A percentile compares a stretch with the other conserved stretches of the same genome.
These are phyloP conservation scores for Phytophthora hybrid DNA, from an alignment of 352 stramenopile genomes.

Conservation along the genomic window DNA sequence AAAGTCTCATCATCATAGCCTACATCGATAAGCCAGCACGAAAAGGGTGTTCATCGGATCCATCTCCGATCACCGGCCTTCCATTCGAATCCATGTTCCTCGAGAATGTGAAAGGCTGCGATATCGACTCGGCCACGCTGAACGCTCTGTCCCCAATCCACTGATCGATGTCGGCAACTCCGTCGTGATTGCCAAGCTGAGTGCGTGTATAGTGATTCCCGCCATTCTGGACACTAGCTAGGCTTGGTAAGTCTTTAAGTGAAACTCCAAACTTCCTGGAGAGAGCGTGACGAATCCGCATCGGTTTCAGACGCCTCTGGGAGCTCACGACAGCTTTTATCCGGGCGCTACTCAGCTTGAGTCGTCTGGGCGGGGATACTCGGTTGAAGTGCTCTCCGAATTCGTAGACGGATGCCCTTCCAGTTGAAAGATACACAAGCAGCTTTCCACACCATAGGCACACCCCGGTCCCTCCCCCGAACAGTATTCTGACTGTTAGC, in stretches of 20 bases:
- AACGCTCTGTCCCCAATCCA: not conserved
- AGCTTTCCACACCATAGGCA: not conserved
- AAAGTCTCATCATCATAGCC: slow-evolving; percentile 1
- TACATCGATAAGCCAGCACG: not conserved
- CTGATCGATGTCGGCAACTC: slow-evolving; percentile 4
- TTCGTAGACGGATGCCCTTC: not conserved
- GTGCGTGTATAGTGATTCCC: slow-evolving; percentile 13
- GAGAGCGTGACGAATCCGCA: slow-evolving; percentile 12
- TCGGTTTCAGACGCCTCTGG: not conserved
- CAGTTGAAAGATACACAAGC: not conserved
- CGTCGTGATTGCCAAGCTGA: slow-evolving; percentile 11
- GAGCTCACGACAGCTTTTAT: slow-evolving; percentile 14
- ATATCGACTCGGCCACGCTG: not conserved
- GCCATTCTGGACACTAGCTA: slow-evolving; percentile 9
- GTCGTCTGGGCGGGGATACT: not conserved
- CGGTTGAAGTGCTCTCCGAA: not conserved
- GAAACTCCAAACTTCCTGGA: slow-evolving; percentile 5
- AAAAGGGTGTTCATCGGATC: slow-evolving; percentile 13
- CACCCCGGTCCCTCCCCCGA: not conserved
- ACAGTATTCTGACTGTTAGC: not conserved
- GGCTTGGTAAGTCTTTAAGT: not conserved
- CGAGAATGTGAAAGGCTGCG: slow-evolving; percentile 14
- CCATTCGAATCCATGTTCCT: not conserved
- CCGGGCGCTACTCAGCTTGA: not conserved
- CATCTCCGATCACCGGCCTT: slow-evolving; percentile 4